These are phyloP conservation scores for Ustilago lituana DNA, from an alignment of 1,284 basidiomycete genomes.

Conservation along the genomic window DNA sequence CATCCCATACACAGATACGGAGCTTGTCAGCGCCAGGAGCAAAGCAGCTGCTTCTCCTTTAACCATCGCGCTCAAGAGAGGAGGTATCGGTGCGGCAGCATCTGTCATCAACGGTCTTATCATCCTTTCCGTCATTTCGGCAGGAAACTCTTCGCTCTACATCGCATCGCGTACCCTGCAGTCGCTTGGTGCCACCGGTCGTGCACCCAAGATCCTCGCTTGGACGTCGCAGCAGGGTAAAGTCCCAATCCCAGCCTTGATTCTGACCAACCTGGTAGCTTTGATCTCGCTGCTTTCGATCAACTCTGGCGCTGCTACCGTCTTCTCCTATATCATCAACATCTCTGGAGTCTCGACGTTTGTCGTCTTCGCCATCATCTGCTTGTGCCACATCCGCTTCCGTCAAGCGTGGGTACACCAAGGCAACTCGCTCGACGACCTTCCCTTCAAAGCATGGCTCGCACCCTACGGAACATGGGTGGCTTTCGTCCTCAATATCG, in stretches of 20 bases:
- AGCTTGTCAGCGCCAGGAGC: conserved; percentile 32
- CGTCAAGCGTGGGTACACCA: conserved; percentile 45
- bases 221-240: conserved; percentile 30
- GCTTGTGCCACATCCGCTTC: conserved; percentile 50
- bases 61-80: conserved; percentile 49
- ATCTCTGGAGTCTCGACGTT: conserved; percentile 47
- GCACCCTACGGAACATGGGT: conserved; percentile 38
- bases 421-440: conserved; percentile 32
- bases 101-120: conserved; percentile 55
- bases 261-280: conserved; percentile 40
- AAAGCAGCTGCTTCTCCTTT: conserved; percentile 48
- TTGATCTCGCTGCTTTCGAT: conserved; percentile 47
- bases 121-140: conserved; percentile 50
- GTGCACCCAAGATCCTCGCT: conserved; percentile 45
- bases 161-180: conserved; percentile 52
- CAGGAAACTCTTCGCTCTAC: conserved; percentile 54
- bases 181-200: conserved; percentile 42
- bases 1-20: conserved; percentile 33
- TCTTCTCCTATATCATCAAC: conserved; percentile 49
- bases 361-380: conserved; percentile 49
- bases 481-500: conserved; percentile 38
- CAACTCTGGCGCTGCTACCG: conserved; percentile 29
- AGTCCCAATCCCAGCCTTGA: conserved; percentile 49
- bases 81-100: conserved; percentile 41
- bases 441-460: conserved; percentile 41